A percentile compares a stretch with the other conserved stretches of the same genome.
phyloP scores from a whole-genome alignment of 495 filamentous ascomycete genomes.

The Neurospora cerealis region DNA sequence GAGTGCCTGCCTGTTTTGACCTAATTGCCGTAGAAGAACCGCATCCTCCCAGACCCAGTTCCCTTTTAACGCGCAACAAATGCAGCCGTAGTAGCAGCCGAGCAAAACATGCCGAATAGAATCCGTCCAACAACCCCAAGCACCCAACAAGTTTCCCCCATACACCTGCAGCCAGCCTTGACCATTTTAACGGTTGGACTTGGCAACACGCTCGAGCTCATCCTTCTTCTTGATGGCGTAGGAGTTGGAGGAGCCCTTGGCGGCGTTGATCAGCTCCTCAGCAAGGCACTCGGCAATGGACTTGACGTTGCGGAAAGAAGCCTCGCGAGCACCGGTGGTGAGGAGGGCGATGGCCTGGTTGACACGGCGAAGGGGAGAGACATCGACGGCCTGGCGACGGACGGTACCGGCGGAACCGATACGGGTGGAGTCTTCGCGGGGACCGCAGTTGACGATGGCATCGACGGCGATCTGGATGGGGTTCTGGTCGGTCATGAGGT shows the following conservation, averaged over 20 bases:
- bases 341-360: slow-evolving; percentile 98
- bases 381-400: slow-evolving; percentile 99
- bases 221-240: slow-evolving; percentile 99
- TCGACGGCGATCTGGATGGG: slow-evolving; percentile 99
- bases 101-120: slow-evolving; percentile 37
- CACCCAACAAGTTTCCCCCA: slow-evolving; percentile 18
- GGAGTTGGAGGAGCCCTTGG: slow-evolving; percentile 99
- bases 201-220: slow-evolving; percentile 99
- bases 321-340: slow-evolving; percentile 95
- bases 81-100: slow-evolving; percentile 19
- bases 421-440: slow-evolving; percentile 98
- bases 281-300: slow-evolving; percentile 95
- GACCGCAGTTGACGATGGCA: slow-evolving; percentile 99
- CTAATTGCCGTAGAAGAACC: background rate
- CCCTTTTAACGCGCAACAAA: background rate
- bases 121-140: slow-evolving; percentile 26
- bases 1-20: background rate
- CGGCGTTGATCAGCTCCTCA: slow-evolving; percentile 99
- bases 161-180: slow-evolving; percentile 23
- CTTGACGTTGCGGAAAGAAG: slow-evolving; percentile 98
- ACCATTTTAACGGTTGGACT: slow-evolving; percentile 87
- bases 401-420: slow-evolving; percentile 99
- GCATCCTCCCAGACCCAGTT: background rate
- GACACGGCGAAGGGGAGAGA: slow-evolving; percentile 96
- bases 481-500: slow-evolving; percentile 99